Evolutionary conservation across 2,329 filamentous ascomycete genomes (phyloP).

Genomic region (Arthrobotrys entomopaga): DNA sequence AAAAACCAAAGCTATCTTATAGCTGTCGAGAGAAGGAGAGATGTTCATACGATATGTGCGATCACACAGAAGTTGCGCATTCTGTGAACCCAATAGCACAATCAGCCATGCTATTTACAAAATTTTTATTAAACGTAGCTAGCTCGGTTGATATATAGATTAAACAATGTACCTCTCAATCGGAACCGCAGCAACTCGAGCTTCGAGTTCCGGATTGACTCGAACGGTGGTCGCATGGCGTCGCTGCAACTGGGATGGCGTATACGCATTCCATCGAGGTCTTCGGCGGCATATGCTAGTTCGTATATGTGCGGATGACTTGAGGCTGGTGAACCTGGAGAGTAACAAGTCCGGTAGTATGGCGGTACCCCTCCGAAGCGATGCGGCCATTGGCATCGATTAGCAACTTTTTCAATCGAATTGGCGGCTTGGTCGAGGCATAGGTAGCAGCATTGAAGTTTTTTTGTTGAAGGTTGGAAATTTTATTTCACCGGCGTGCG

Average conservation of each 20-base stretch:
- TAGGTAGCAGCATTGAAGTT: slow-evolving; percentile 18
- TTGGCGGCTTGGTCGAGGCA: slow-evolving; percentile 8
- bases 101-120: neutral
- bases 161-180: slow-evolving; percentile 71
- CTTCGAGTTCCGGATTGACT: slow-evolving; percentile 65
- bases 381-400: slow-evolving; percentile 50
- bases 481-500: no score
- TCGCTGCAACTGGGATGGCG: slow-evolving; percentile 15
- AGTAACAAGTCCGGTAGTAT: slow-evolving; percentile 41
- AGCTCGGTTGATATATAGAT: neutral
- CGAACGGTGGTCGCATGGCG: slow-evolving; percentile 38
- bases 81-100: slow-evolving; percentile 13
- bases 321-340: slow-evolving; percentile 20
- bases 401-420: slow-evolving; percentile 5
- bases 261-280: slow-evolving; percentile 14
- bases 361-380: slow-evolving; percentile 39
- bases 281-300: slow-evolving; percentile 25
- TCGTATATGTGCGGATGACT: slow-evolving; percentile 8
- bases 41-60: slow-evolving; percentile 75
- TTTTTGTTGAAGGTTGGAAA: slow-evolving; percentile 28
- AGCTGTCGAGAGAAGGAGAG: neutral
- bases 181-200: slow-evolving; percentile 77
- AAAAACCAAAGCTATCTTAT: neutral
- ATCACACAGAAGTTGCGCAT: slow-evolving; percentile 97
- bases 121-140: no score